Conservation (phyloP, 306 rosid species). For the Calophaca sinica region DNA sequence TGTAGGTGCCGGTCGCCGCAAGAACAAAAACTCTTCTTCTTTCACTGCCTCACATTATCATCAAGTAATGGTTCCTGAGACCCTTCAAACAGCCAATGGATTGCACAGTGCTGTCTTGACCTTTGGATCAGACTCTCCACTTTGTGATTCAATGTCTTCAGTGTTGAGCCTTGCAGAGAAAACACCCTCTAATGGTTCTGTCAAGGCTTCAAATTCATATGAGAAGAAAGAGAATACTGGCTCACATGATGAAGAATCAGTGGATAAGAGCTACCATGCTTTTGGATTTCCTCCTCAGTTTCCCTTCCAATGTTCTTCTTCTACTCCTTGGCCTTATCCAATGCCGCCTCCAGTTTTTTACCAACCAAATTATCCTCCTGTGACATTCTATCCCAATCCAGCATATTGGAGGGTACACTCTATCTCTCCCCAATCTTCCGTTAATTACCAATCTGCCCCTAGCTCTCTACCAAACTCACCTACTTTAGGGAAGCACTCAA, state of each 20-base stretch:
- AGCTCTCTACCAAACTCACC: conserved; percentile 42
- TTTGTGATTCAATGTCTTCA: conserved; percentile 51
- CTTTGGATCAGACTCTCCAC: conserved; percentile 73
- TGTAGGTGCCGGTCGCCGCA: conserved; percentile 90
- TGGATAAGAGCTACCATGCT: no score
- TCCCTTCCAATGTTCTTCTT: no score
- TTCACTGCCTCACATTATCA: conserved; percentile 46
- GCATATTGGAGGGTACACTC: conserved; percentile 59
- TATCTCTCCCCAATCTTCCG: no score
- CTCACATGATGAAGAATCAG: no score
- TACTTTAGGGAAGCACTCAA: conserved; percentile 71
- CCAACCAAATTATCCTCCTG: conserved; percentile 57
- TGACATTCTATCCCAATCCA: conserved; percentile 63
- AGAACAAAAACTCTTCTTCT: conserved; percentile 61
- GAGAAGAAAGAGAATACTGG: no score
- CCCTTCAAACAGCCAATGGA: conserved; percentile 51
- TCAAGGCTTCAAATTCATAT: no score
- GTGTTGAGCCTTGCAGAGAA: conserved; percentile 49
- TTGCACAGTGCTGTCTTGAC: conserved; percentile 47
- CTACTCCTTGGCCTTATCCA: no score
- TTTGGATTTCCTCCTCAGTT: no score
- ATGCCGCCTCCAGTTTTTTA: conserved; percentile 44
- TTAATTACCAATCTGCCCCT: no score
- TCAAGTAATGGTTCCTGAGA: conserved; percentile 59
- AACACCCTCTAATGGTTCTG: no score